Base-by-base conservation (phyloP, 345 rosid genomes). In the Conringia planisiliqua region DNA sequence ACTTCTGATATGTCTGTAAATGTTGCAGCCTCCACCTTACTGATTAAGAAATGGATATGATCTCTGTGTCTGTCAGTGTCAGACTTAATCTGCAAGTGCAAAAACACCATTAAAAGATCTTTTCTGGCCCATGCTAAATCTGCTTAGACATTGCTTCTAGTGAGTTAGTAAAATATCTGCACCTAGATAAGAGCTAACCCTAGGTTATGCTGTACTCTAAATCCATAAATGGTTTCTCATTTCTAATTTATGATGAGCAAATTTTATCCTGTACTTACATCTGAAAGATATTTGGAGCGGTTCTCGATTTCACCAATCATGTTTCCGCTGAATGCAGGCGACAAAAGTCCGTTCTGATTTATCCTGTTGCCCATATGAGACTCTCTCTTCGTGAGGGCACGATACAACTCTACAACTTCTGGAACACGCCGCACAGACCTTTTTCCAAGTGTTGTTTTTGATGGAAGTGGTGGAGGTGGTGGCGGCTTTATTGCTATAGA, bases 271-370 rank as follows among this genome's bases (percentile, higher is more conserved):
- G 32, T 70, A 85, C 96, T 94, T 87, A 95, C 99, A 62, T 93
- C 97, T 40, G 90, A 84, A 70, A 95, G 84, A 84, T 95, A 87
- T 6, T 86, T 80, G 20, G 99, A 95, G 5, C 99, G 90, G 59
- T 95, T 89, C 83, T 95, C 99, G 27, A 95, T 91, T 75, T 95
- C 99, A 71, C 99, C 99, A 22, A 95, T 95, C 99, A 95, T 90
- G 83, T 85, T 87, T 71, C 43, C 79, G 55, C 70, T 83, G 63
- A 81, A 85, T 66, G 86, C 82, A 39, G 80, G 77, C 2, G 29
- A 77, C 10, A 86, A 82, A 57, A 62, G 74, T 35, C 81, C 83
- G 30, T 82, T 35, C 38, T 75, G 56, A 71, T 73, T 86, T 78
- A 75, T 40, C 71, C 50, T 88, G 77, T 80, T 87, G 30, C 81